phyloP scores from a whole-genome alignment of 2,329 filamentous ascomycete genomes.

The Alternaria sp. region DNA sequence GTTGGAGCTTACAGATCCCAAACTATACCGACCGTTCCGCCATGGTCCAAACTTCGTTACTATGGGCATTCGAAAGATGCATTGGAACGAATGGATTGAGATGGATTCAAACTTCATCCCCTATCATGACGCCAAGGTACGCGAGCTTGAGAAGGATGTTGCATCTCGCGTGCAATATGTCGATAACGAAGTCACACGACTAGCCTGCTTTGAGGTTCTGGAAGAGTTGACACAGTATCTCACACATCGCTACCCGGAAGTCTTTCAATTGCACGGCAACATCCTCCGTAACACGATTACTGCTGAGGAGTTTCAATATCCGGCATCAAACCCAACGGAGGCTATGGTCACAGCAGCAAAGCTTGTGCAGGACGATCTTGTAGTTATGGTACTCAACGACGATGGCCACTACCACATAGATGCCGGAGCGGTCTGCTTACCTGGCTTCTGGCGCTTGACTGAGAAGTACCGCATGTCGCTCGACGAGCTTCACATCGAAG shows the following conservation, averaged over 20 bases:
- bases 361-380: slow-evolving; percentile 5
- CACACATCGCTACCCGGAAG: slow-evolving; percentile 8
- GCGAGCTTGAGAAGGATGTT: background rate
- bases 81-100: slow-evolving; percentile 11
- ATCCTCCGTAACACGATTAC: slow-evolving; percentile 2
- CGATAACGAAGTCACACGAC: background rate
- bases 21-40: slow-evolving; percentile 2
- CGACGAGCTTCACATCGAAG: slow-evolving; percentile 5
- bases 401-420: slow-evolving; percentile 11
- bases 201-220: slow-evolving; percentile 3
- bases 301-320: background rate
- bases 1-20: background rate
- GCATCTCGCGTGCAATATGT: background rate
- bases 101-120: slow-evolving; percentile 8
- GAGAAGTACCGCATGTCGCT: slow-evolving; percentile 10
- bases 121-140: slow-evolving; percentile 5
- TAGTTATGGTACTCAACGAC: slow-evolving; percentile 4
- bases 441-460: slow-evolving; percentile 3
- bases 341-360: slow-evolving; percentile 9
- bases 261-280: slow-evolving; percentile 1
- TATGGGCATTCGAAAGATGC: slow-evolving; percentile 3
- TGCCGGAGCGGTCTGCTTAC: slow-evolving; percentile 5
- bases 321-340: slow-evolving; percentile 1
- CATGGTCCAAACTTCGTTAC: background rate
- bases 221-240: slow-evolving; percentile 10